These are phyloP conservation scores for Incumbomyces delicatus DNA, from an alignment of 2,329 filamentous ascomycete species.

Conservation along the genomic window DNA sequence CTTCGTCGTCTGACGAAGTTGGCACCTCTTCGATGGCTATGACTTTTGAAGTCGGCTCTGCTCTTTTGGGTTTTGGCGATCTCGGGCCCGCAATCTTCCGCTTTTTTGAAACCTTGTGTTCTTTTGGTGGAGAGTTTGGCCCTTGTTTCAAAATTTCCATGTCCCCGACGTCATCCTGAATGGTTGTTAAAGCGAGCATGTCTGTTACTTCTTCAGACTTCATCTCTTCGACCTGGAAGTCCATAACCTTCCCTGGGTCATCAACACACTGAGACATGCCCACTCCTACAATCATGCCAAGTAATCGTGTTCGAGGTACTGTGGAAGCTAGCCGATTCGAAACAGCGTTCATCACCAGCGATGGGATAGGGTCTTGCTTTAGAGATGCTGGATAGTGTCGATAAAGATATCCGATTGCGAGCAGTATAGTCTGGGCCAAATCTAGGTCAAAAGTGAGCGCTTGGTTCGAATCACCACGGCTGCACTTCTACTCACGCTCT, in stretches of 20 bases:
- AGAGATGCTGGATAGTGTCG: slow-evolving; percentile 57
- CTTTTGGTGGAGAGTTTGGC: slow-evolving; percentile 12
- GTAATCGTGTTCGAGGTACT: slow-evolving; percentile 63
- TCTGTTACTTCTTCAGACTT: slow-evolving; percentile 61
- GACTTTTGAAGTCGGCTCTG: slow-evolving; percentile 32
- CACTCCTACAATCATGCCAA: slow-evolving; percentile 83
- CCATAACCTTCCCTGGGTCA: slow-evolving; percentile 58
- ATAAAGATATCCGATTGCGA: slow-evolving; percentile 67
- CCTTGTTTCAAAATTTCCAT: slow-evolving; percentile 39
- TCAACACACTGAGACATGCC: slow-evolving; percentile 57
- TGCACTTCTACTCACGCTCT: slow-evolving; percentile 52
- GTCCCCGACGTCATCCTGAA: slow-evolving; percentile 55
- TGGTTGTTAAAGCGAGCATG: slow-evolving; percentile 58
- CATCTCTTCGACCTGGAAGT: slow-evolving; percentile 76
- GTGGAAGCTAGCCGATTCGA: slow-evolving; percentile 77
- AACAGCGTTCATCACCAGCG: slow-evolving; percentile 63
- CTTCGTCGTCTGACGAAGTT: slow-evolving; percentile 46
- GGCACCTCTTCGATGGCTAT: slow-evolving; percentile 54
- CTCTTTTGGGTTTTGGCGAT: slow-evolving; percentile 12
- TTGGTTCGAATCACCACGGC: slow-evolving; percentile 9
- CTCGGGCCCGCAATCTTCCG: slow-evolving; percentile 4
- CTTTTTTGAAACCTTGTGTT: slow-evolving; percentile 15
- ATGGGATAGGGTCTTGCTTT: slow-evolving; percentile 59
- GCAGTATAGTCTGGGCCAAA: slow-evolving; percentile 67
- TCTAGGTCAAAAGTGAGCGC: slow-evolving; percentile 33